Base-by-base conservation (phyloP, 495 filamentous ascomycete species). In the Hamigera avellanea region DNA sequence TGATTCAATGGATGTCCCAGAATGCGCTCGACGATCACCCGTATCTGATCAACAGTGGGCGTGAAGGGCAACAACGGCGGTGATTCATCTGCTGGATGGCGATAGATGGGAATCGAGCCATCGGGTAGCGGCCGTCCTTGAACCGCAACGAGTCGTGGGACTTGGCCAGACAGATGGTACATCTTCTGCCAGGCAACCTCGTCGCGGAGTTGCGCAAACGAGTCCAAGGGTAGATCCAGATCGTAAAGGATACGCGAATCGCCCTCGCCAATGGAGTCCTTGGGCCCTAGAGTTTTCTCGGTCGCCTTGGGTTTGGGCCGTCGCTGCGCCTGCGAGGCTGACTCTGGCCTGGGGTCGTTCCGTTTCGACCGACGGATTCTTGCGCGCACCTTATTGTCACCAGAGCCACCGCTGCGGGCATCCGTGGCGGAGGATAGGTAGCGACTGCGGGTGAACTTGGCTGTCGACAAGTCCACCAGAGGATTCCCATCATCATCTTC, bases 151-250 rank as follows among this genome's bases (percentile, higher is more conserved):
- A 95, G 75, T 26, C 91, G 76, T 21, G 91, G 91, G 2, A 98
- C 91, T 48, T 91, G 81, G 10, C 91, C 91, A 19, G 85, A 83
- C 33, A 86, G 73, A 50, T 95, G 91, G 36, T 78, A 81, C 91
- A 98, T 98, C 39, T 73, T 80, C 45, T 87, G 80, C 88, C 89
- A 98, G 44, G 66, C 61, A 1, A 96, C 80, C 52, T 96, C 91
- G 14, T 70, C 58, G 36, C 74, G 69, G 8, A 93, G 64, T 19
- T 65, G 69, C n/a, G 79, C 68, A 50, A 93, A 95, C 16, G 77
- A 71, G 34, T 63, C 59, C n/a, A 67, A 45, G 10, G 70, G 62
- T 6, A 78, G 42, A 21, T 66, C 67, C 31, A 93, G 57, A 42
- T 87, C 69, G 42, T 76, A 64, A 14, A 93, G 61, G 33, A 96